Percentiles rank a stretch among this genome's conserved stretches.
Evolutionary conservation across 2,329 filamentous ascomycete species (phyloP).

Genomic region (Cercospora sesami): DNA sequence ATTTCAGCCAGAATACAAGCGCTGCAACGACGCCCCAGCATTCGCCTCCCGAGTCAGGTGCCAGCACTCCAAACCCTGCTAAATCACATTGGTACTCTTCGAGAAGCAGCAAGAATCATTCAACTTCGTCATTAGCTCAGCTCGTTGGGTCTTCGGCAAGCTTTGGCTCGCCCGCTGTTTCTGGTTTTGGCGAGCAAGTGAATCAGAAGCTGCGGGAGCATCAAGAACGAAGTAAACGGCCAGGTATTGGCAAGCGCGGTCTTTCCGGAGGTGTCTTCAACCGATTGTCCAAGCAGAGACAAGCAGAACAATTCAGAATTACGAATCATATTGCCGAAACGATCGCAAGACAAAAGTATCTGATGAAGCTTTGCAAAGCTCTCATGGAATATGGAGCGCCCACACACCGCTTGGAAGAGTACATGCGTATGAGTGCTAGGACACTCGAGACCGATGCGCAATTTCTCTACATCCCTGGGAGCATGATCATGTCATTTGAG

Average conservation of each 20-base stretch:
- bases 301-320: conserved; percentile 57
- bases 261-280: conserved; percentile 41
- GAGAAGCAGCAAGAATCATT: conserved; percentile 39
- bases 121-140: conserved; percentile 45
- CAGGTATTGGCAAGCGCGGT: conserved; percentile 29
- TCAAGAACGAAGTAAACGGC: conserved; percentile 43
- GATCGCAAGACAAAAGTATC: conserved; percentile 76
- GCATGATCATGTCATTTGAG: conserved; percentile 92
- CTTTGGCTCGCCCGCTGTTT: conserved; percentile 45
- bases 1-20: conserved; percentile 25
- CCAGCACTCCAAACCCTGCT: conserved; percentile 42
- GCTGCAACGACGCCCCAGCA: conserved; percentile 38
- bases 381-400: conserved; percentile 90
- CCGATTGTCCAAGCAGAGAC: conserved; percentile 38
- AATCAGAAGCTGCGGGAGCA: conserved; percentile 43
- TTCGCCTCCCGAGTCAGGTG: conserved; percentile 47
- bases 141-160: conserved; percentile 48
- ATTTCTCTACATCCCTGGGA: conserved; percentile 85
- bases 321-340: conserved; percentile 66
- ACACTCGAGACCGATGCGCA: conserved; percentile 86
- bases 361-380: conserved; percentile 79
- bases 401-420: conserved; percentile 87
- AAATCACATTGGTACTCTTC: conserved; percentile 41
- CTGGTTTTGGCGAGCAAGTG: conserved; percentile 46
- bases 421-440: conserved; percentile 85